Percentiles rank a stretch among this genome's conserved stretches.
These are phyloP conservation scores for Aphanomyces euteiches DNA, from an alignment of 352 stramenopile species.

Conservation along the genomic window DNA sequence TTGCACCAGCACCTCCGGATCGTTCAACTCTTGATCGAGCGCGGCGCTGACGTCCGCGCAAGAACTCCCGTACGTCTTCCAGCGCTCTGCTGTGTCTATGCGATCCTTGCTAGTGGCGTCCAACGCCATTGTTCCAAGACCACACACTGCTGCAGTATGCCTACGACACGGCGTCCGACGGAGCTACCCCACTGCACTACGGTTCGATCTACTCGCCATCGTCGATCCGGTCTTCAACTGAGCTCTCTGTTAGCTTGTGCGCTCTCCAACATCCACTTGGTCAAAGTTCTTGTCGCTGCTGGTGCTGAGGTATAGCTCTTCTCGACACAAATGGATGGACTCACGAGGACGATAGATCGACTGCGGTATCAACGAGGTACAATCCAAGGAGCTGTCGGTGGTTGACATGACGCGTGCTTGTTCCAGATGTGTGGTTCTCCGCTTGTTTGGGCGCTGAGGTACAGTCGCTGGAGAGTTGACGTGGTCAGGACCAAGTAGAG, in stretches of 20 bases:
- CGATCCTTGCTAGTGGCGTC: constrained; percentile 34
- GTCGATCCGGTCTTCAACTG: neutral
- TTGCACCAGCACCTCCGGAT: constrained; percentile 50
- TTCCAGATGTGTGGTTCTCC: constrained; percentile 13
- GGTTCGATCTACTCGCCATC: constrained; percentile 31
- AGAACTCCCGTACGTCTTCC: constrained; percentile 6
- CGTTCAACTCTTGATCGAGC: constrained; percentile 49
- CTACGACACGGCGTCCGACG: constrained; percentile 45
- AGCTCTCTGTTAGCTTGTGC: constrained; percentile 10
- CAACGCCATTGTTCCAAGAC: constrained; percentile 49
- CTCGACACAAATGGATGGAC: neutral
- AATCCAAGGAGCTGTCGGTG: neutral
- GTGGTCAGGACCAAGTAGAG: neutral
- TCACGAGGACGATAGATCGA: neutral
- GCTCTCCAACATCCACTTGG: constrained; percentile 6
- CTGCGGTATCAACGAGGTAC: constrained; percentile 5
- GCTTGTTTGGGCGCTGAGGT: constrained; percentile 20
- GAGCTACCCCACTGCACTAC: constrained; percentile 66
- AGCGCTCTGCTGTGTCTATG: constrained; percentile 33
- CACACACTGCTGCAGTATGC: constrained; percentile 42
- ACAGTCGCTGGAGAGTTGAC: neutral
- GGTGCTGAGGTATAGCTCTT: neutral
- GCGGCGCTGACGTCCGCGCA: constrained; percentile 43
- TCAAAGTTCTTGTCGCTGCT: constrained; percentile 9
- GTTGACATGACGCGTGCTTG: neutral